Percentiles rank a stretch among this genome's conserved stretches.
Conservation (phyloP, 2,329 filamentous ascomycete species). For the Paracorniculantispora psalliotae region DNA sequence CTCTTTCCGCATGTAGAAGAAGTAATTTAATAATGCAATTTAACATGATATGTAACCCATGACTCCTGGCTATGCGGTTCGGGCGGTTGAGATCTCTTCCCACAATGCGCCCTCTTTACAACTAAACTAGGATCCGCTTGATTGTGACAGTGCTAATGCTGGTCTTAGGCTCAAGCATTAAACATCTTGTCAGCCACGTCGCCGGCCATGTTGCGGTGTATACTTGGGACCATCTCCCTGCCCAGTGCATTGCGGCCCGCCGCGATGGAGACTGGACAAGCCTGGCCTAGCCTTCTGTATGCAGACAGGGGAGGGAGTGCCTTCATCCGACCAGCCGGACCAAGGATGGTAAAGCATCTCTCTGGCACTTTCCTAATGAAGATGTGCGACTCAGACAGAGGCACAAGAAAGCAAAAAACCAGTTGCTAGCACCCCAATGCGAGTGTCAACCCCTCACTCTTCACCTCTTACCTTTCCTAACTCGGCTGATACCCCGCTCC, state of each 20-base stretch:
- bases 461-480: constrained; percentile 21
- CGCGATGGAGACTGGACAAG: neutral
- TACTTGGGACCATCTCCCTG: neutral
- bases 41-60: neutral
- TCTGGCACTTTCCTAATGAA: neutral
- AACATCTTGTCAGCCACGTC: neutral
- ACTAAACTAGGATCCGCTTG: neutral
- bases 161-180: no score
- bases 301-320: neutral
- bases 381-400: no score
- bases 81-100: constrained; percentile 7
- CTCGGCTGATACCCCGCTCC: neutral
- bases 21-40: constrained; percentile 7
- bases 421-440: neutral
- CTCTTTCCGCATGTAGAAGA: no score
- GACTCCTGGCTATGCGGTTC: constrained; percentile 9
- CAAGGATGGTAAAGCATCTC: neutral
- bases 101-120: neutral
- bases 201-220: neutral
- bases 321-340: neutral
- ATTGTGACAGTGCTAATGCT: neutral
- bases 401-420: neutral
- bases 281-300: neutral
- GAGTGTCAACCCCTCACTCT: neutral
- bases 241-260: neutral